Evolutionary conservation across 257 asterid genomes (phyloP), one percentile per base, ranked within the genome.

Genomic region (Mentha longifolia): DNA sequence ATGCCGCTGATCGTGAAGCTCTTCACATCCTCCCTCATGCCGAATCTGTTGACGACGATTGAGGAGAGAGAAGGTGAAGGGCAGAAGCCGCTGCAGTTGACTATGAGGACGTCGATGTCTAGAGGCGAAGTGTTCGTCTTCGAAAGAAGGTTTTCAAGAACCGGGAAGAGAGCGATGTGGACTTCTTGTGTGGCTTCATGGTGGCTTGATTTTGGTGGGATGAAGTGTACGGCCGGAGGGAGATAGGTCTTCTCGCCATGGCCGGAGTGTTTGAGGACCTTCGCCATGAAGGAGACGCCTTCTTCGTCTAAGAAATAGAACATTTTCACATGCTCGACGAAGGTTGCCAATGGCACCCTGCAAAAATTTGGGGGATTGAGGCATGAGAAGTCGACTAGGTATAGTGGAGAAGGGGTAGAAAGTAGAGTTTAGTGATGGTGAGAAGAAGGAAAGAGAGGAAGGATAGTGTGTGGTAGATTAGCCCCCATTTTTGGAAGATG

Each of bases 81-180:
- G 75, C 97, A 90, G 68, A 91, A 93, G 3, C 97, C 97, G 49
- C 98, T 93, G 83, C 97, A 93, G 78, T 93, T 93, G 39, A 91
- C 96, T 13, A 93, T 89, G 10, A 93, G 83, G 8, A 87, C 31
- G 62, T 93, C 97, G 57, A 93, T 82, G 0, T 91, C 91, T 0
- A 47, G 1, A 0, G 94, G 84, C 0, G 78, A 43, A 5, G 77
- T 72, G 7, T 75, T 63, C n/a, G 96, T 84, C 70, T 85, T 87
- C 4, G 79, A 61, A 9, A 93, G 33, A 2, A 93, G 85, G 57
- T 87, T 74, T 42, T 82, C 74, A 17, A 93, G 77, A 0, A 87
- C 83, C 0, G 95, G 89, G 79, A 83, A 92, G 5, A 93, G 92
- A 7, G 77, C 89, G 65, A 84, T 61, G 72, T 76, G 88, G 17